phyloP scores from a whole-genome alignment of 176 grass and related monocot species.

The Oropetium thomaeum region DNA sequence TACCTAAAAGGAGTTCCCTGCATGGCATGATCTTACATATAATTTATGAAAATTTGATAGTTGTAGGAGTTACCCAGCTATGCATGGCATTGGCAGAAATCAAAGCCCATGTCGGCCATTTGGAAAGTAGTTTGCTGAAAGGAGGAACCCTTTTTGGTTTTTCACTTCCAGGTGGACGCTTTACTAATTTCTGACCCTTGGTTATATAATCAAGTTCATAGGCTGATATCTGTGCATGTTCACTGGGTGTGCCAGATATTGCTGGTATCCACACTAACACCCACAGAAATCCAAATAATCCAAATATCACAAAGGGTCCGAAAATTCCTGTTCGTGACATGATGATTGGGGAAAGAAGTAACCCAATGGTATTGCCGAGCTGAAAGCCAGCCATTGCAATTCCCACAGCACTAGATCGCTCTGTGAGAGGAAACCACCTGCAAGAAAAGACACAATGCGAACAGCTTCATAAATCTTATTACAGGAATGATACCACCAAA shows the following conservation, averaged over 20 bases:
- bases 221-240: conserved; percentile 76
- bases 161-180: conserved; percentile 47
- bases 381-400: conserved; percentile 98
- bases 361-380: conserved; percentile 78
- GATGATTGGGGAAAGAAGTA: conserved; percentile 92
- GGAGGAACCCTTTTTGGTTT: conserved; percentile 69
- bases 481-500: background rate
- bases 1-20: conserved; percentile 3
- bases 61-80: conserved; percentile 80
- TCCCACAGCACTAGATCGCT: conserved; percentile 88
- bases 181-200: conserved; percentile 59
- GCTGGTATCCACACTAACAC: conserved; percentile 90
- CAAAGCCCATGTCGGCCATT: conserved; percentile 93
- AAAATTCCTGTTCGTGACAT: conserved; percentile 82
- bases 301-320: conserved; percentile 98
- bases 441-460: conserved; percentile 49
- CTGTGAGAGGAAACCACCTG: conserved; percentile 97
- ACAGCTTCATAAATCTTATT: conserved; percentile 20
- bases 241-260: conserved; percentile 69
- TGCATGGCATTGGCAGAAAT: conserved; percentile 99
- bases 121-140: conserved; percentile 85
- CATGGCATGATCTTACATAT: background rate
- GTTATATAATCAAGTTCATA: conserved; percentile 89
- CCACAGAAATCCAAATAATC: conserved; percentile 97
- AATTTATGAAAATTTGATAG: conserved; percentile 22